Evolutionary conservation across 2,329 filamentous ascomycete species (phyloP), one percentile per base, ranked within the genome.

Genomic region (Sporothrix protearum): DNA sequence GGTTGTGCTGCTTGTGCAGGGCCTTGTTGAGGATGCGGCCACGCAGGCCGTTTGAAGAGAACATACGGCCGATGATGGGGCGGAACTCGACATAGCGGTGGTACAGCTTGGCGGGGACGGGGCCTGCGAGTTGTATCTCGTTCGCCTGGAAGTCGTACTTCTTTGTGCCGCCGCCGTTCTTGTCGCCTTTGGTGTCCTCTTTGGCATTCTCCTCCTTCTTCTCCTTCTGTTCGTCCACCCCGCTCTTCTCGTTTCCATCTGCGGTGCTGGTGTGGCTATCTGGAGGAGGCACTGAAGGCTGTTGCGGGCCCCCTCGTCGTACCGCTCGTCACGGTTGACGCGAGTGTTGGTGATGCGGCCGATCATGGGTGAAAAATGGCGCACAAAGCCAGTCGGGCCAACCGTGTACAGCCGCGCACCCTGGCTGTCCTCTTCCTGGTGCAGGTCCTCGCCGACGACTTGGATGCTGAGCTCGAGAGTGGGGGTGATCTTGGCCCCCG

Each of bases 31-130:
- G 83, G 61, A 97, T 85, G 74, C 88, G 90, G 22, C 95, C 95
- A 66, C 92, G 87, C 3, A 97, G 77, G 69, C 94, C 94, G 36
- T 88, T 87, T 10, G 88, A 88, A 1, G 89, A 91, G 81, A 97
- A 98, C 89, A 97, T 96, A 74, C 89, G 88, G 68, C 92, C 92
- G 70, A 98, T 92, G 77, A 97, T 93, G 33, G 94, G 94, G 71
- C 89, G 91, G 81, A 97, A 97, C 79, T 97, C 94, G 71, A 97
- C 94, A 78, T 92, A 98, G 75, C 94, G 91, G 79, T 97, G 94
- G 79, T 97, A 97, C 45, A 98, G 84, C 73, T 89, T 84, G 1
- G 88, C 83, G 0, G 95, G 94, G 0, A 96, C 91, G 0, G 95
- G 95, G 0, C 95, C 95, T 61, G 87, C 85, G 8, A 98, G 86